phyloP scores from a whole-genome alignment of 139 green algal species.

The Nannochloris sp. region DNA sequence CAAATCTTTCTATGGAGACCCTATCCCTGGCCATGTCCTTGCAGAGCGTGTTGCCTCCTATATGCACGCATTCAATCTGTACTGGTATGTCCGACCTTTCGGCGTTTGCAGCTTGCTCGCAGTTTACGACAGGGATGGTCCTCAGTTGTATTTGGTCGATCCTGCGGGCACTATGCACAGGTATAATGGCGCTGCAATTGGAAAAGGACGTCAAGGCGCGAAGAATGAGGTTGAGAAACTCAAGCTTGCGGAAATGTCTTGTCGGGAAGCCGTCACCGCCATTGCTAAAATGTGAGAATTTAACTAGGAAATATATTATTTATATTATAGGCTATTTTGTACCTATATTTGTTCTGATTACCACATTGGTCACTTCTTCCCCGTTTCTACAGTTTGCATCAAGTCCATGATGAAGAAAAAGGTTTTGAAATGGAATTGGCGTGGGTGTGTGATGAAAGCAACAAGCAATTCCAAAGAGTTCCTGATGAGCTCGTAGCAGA shows the following conservation, averaged over 20 bases:
- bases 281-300: slow-evolving; percentile 77
- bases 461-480: slow-evolving; percentile 65
- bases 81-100: slow-evolving; percentile 81
- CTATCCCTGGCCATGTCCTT: slow-evolving; percentile 87
- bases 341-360: not conserved
- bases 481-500: slow-evolving; percentile 62
- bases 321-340: not conserved
- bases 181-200: slow-evolving; percentile 90
- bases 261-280: slow-evolving; percentile 78
- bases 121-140: slow-evolving; percentile 70
- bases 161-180: slow-evolving; percentile 68
- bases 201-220: slow-evolving; percentile 90
- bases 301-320: not conserved
- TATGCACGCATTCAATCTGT: slow-evolving; percentile 96
- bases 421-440: slow-evolving; percentile 95
- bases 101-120: slow-evolving; percentile 74
- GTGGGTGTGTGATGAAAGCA: slow-evolving; percentile 91
- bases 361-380: no score
- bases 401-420: slow-evolving; percentile 96
- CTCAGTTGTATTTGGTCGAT: slow-evolving; percentile 88
- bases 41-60: slow-evolving; percentile 85
- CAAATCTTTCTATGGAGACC: slow-evolving; percentile 78
- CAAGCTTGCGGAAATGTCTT: slow-evolving; percentile 86
- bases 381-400: slow-evolving; percentile 59
- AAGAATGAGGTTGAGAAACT: slow-evolving; percentile 99